These are phyloP conservation scores for Coleophoma eucalyptorum DNA, from an alignment of 2,329 filamentous ascomycete genomes.

Conservation along the genomic window DNA sequence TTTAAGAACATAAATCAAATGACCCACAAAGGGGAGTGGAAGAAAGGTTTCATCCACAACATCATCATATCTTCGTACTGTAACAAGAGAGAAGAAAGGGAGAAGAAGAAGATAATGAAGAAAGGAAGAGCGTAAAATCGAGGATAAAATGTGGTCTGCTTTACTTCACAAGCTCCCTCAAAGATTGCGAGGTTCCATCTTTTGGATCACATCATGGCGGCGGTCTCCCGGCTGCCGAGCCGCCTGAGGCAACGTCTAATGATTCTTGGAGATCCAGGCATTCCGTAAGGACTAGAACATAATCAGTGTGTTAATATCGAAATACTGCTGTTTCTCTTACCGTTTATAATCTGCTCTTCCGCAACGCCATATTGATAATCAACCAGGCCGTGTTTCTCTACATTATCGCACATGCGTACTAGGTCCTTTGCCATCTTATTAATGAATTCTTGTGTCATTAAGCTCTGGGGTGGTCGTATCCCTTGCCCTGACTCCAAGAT, in stretches of 20 bases:
- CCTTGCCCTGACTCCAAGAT: slow-evolving; percentile 43
- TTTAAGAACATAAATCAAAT: not conserved
- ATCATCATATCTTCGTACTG: not conserved
- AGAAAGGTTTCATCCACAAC: not conserved
- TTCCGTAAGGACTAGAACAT: slow-evolving; percentile 40
- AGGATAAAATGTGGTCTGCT: not conserved
- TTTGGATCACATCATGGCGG: slow-evolving; percentile 14
- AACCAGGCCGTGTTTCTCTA: slow-evolving; percentile 89
- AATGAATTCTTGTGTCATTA: slow-evolving; percentile 67
- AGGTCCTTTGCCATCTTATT: slow-evolving; percentile 80
- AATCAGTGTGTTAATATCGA: too few relatives aligned
- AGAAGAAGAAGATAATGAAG: not conserved
- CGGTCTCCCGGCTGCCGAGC: slow-evolving; percentile 13
- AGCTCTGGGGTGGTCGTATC: slow-evolving; percentile 41
- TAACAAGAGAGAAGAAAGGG: too few relatives aligned
- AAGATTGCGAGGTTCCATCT: too few relatives aligned
- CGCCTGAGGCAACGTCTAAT: slow-evolving; percentile 16
- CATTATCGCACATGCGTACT: slow-evolving; percentile 75
- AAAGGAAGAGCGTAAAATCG: not conserved
- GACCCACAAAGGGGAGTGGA: not conserved
- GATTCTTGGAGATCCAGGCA: slow-evolving; percentile 50
- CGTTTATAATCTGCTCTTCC: slow-evolving; percentile 84
- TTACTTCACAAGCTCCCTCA: too few relatives aligned
- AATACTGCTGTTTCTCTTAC: slow-evolving; percentile 47
- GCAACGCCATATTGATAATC: slow-evolving; percentile 97